Evolutionary conservation across 176 grass and related monocot species (phyloP).

Genomic region (Carex parvula): DNA sequence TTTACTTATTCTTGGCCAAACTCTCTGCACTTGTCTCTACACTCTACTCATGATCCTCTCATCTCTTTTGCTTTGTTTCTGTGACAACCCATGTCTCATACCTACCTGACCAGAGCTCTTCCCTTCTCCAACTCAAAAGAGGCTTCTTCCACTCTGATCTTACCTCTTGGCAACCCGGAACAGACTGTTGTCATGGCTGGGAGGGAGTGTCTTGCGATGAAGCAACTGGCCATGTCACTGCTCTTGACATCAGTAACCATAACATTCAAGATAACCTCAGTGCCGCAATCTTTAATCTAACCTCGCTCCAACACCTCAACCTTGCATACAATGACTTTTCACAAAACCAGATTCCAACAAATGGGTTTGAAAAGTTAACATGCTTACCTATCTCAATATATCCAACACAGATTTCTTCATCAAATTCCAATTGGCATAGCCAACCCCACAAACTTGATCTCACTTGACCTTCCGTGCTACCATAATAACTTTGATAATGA

Average conservation of each 20-base stretch:
- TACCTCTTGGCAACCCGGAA: background rate
- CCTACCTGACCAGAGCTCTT: background rate
- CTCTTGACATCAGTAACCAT: background rate
- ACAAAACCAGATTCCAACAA: no score
- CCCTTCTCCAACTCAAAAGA: slow-evolving; percentile 11
- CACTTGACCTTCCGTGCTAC: no score
- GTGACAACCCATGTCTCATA: background rate
- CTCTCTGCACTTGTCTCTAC: background rate
- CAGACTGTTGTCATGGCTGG: background rate
- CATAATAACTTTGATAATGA: no score
- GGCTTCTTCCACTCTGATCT: background rate
- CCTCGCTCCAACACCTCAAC: slow-evolving; percentile 8
- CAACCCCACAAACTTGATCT: no score
- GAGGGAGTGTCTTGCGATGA: background rate
- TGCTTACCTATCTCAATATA: no score
- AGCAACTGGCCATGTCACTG: background rate
- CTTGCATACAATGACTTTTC: background rate
- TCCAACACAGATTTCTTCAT: no score
- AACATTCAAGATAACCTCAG: background rate
- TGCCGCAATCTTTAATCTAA: slow-evolving; percentile 6
- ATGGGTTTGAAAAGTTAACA: no score
- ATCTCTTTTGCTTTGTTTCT: background rate
- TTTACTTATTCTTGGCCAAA: background rate
- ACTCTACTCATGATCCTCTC: background rate
- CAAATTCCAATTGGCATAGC: no score